These are phyloP conservation scores for Eleusine coracana DNA, from an alignment of 176 grass and related monocot species.

Conservation along the genomic window DNA sequence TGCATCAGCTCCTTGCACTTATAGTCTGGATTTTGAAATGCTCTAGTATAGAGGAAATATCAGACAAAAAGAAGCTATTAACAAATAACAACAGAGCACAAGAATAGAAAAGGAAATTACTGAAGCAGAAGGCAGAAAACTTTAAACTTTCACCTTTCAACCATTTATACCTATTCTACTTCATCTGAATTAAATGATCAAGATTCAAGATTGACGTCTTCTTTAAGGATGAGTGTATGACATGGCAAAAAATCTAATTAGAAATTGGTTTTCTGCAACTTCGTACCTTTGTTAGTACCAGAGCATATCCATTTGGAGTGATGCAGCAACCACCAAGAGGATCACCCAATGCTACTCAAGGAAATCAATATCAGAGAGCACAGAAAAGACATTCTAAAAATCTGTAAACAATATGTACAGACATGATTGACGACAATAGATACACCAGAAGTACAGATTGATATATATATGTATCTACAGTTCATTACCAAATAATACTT, in stretches of 20 bases:
- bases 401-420: neutral
- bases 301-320: slow-evolving; percentile 87
- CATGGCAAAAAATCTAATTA: slow-evolving; percentile 12
- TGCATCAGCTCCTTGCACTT: neutral
- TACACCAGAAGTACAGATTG: neutral
- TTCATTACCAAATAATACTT: slow-evolving; percentile 16
- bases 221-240: slow-evolving; percentile 1
- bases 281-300: slow-evolving; percentile 80
- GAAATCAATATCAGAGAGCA: neutral
- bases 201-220: slow-evolving; percentile 1
- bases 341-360: slow-evolving; percentile 70
- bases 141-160: neutral
- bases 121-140: neutral
- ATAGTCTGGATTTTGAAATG: neutral
- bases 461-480: neutral
- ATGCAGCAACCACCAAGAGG: slow-evolving; percentile 95
- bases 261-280: slow-evolving; percentile 11
- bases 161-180: too few species aligned
- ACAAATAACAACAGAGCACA: slow-evolving; percentile 26
- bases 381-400: slow-evolving; percentile 24
- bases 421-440: neutral
- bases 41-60: slow-evolving; percentile 1
- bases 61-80: slow-evolving; percentile 14
- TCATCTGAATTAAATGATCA: neutral
- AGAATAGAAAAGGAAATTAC: slow-evolving; percentile 5